Evolutionary conservation across 1,284 basidiomycete genomes (phyloP), one percentile per base, ranked within the genome.

Genomic region (Pyrrhoderma noxium): DNA sequence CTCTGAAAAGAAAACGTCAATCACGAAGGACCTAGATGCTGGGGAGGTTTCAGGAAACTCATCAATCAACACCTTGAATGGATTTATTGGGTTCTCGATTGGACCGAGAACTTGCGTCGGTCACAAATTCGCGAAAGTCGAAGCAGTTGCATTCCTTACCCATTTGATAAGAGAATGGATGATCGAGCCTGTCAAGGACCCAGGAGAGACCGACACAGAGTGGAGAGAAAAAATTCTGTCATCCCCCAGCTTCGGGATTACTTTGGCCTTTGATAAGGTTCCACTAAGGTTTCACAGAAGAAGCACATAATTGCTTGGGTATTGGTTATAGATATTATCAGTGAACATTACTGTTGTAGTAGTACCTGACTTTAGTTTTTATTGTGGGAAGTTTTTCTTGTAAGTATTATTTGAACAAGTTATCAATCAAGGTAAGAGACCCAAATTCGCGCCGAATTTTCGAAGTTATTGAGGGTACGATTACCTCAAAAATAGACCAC

Each of bases 91-190:
- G 8, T 61, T 61, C 42, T 55, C 58, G 7, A 49, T 45, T 11
- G 60, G 60, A 1, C 54, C 59, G 2, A 54, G 59, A n/a, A 46
- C 53, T 11, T 60, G 59, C 45, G 19, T 59, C 18, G 59, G 58
- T 3, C 51, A 52, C 40, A 59, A 57, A 45, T 60, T 54, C 36
- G 56, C 53, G 19, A 49, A 52, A 41, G 53, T 52, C 21, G 56
- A 57, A 36, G 54, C 39, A 11, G 51, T 56, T 2, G 51, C 51
- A n/a, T 55, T 57, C 38, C 34, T 59, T 9, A 50, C 56, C 0
- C 46, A 46, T 16, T 38, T 59, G 2, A 21, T 57, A 8, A 40
- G 51, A 21, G 56, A 59, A 13, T 56, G 54, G 51, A 38, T 34
- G 14, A 49, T 57, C 11, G 57, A 52, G 14, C 47, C 49, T 1